Evolutionary conservation across 2,329 filamentous ascomycete genomes (phyloP), one percentile per base, ranked within the genome.

Genomic region (Blastomyces emzantsi): DNA sequence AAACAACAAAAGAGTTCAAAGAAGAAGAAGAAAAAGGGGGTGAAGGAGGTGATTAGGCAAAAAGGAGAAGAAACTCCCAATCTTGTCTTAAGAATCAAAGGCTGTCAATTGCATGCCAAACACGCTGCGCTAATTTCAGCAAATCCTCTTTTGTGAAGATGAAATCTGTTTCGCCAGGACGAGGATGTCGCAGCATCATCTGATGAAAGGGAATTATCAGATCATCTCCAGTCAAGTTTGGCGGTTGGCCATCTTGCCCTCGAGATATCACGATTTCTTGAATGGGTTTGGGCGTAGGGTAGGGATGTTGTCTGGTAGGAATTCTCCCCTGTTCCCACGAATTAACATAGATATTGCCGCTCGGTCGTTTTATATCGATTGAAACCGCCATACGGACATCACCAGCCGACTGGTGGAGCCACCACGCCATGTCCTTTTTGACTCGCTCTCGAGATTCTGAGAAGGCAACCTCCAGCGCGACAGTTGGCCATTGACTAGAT

Each of bases 291-390:
- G n/a, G 13, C 8, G 54, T 33, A 19, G 43, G 60, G 49, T 30
- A 8, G n/a, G 36, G 36, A 45, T 45, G 56, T 25, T 19, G 30
- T 55, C 60, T 41, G n/a, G 45, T 43, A 13, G n/a, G 30, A n/a
- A 41, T 54, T 41, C 17, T 25, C 22, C 49, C 60, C 8, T 36
- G 55, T 22, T 43, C 39, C 55, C 55, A 59, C 25, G 60, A 30
- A n/a, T 17, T 62, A 15, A 63, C 6, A 49, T 47, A 63, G 54
- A 63, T 63, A 25, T 63, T 49, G 15, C 61, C 51, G 36, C 61
- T 63, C 11, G 17, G 54, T 19, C 41, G 17, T 47, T 59, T 57
- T 3, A 63, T 58, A 17, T 63, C 61, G 3, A 63, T 58, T 13
- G 61, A 39, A 28, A 59, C 3, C 9, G 25, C 54, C 11, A 36